Evolutionary conservation across 2,329 filamentous ascomycete species (phyloP).

Genomic region (Periglandula ipomoeae): DNA sequence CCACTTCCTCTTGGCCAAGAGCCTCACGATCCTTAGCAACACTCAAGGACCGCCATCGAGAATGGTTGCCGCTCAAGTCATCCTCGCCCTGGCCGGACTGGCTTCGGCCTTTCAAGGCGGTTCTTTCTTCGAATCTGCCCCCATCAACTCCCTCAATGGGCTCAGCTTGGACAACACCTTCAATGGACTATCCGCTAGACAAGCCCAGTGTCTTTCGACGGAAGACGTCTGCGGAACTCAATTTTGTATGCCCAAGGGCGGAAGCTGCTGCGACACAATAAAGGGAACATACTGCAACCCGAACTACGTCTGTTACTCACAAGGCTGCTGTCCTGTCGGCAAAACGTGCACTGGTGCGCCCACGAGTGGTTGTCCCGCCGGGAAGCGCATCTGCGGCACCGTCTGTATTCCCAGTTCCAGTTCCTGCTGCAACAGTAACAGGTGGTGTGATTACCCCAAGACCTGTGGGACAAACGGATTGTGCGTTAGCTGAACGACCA

Average conservation of each 20-base stretch:
- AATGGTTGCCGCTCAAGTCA: not conserved
- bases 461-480: not conserved
- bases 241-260: conserved; percentile 1
- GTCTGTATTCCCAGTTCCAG: conserved; percentile 1
- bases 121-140: not conserved
- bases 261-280: not conserved
- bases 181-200: not conserved
- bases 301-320: not conserved
- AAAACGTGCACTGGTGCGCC: not conserved
- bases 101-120: not conserved
- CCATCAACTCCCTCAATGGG: not conserved
- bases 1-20: too few relatives aligned
- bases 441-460: not conserved
- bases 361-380: not conserved
- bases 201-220: not conserved
- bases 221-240: not conserved
- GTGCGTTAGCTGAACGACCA: not conserved
- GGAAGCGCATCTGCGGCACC: not conserved
- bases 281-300: not conserved
- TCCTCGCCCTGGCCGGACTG: not conserved
- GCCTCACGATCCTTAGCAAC: not conserved
- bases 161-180: not conserved
- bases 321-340: conserved; percentile 1
- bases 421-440: not conserved
- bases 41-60: not conserved